Evolutionary conservation across 352 stramenopile genomes (phyloP).

Genomic region (Globisporangium acanthophoron): DNA sequence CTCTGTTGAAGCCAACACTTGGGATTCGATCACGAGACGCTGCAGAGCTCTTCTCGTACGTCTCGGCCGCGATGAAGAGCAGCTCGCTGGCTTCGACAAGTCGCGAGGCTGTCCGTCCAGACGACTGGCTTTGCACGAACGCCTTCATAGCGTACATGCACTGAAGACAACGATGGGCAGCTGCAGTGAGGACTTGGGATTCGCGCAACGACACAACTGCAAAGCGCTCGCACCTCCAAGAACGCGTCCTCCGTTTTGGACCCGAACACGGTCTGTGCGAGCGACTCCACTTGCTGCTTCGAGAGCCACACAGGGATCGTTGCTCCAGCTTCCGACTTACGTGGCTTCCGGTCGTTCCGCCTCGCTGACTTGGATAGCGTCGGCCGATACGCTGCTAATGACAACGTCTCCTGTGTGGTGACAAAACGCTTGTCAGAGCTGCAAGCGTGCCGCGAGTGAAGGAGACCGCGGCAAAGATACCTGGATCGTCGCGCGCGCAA

Average conservation of each 20-base stretch:
- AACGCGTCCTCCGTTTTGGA: conserved; percentile 40
- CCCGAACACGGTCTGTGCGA: conserved; percentile 40
- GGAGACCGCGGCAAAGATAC: conserved; percentile 14
- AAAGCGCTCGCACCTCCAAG: conserved; percentile 26
- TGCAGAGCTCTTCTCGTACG: conserved; percentile 27
- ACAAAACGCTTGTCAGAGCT: background rate
- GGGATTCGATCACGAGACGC: background rate
- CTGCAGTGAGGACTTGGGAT: background rate
- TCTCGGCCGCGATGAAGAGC: conserved; percentile 41
- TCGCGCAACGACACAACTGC: background rate
- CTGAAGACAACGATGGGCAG: conserved; percentile 9
- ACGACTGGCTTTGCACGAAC: conserved; percentile 23
- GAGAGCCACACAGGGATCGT: conserved; percentile 35
- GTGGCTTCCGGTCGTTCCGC: conserved; percentile 17
- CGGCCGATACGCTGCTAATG: conserved; percentile 21
- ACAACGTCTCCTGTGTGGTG: conserved; percentile 15
- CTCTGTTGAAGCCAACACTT: background rate
- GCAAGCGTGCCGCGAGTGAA: background rate
- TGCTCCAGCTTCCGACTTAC: conserved; percentile 7
- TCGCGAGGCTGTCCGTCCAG: conserved; percentile 9
- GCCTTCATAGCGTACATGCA: conserved; percentile 42
- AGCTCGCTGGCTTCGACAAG: conserved; percentile 42
- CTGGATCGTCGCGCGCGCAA: conserved; percentile 31
- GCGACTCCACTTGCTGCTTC: conserved; percentile 33
- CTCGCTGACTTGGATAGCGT: conserved; percentile 9